Conservation (phyloP, 257 asterid species). For the Cynanchum wilfordii region DNA sequence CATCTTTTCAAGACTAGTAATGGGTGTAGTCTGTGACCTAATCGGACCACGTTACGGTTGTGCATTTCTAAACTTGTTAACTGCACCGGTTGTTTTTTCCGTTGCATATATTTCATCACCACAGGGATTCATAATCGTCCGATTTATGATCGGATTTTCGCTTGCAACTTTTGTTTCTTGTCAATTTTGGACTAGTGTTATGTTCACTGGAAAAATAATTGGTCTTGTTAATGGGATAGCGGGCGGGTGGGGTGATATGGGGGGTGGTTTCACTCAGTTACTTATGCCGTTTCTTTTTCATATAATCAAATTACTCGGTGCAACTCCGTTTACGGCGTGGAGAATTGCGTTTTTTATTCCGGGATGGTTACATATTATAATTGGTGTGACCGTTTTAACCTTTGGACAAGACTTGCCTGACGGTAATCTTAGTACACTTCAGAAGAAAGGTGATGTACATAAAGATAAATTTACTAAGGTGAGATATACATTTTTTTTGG, state of each 20-base stretch:
- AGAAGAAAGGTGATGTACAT: conserved; percentile 42
- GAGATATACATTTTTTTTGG: background rate
- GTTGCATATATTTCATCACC: conserved; percentile 39
- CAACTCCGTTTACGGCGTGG: conserved; percentile 54
- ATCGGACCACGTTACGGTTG: conserved; percentile 57
- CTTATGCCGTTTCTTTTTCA: conserved; percentile 51
- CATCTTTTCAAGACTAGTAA: conserved; percentile 51
- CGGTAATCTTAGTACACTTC: conserved; percentile 47
- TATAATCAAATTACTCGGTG: conserved; percentile 24
- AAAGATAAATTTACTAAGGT: conserved; percentile 48
- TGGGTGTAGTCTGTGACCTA: conserved; percentile 62
- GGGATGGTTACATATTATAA: conserved; percentile 47
- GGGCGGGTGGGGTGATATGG: conserved; percentile 64
- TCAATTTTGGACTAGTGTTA: conserved; percentile 53
- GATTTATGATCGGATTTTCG: conserved; percentile 60
- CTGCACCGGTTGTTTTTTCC: conserved; percentile 52
- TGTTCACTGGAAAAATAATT: conserved; percentile 44
- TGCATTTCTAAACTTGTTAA: conserved; percentile 43
- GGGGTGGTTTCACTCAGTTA: conserved; percentile 55
- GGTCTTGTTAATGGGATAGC: conserved; percentile 54
- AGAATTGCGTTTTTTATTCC: conserved; percentile 58
- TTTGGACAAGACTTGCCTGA: conserved; percentile 65
- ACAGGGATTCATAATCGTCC: conserved; percentile 37
- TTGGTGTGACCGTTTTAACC: conserved; percentile 36
- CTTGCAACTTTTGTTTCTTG: conserved; percentile 57